These are phyloP conservation scores for Tricholoma saponaceum DNA, from an alignment of 768 basidiomycete species.

Conservation along the genomic window DNA sequence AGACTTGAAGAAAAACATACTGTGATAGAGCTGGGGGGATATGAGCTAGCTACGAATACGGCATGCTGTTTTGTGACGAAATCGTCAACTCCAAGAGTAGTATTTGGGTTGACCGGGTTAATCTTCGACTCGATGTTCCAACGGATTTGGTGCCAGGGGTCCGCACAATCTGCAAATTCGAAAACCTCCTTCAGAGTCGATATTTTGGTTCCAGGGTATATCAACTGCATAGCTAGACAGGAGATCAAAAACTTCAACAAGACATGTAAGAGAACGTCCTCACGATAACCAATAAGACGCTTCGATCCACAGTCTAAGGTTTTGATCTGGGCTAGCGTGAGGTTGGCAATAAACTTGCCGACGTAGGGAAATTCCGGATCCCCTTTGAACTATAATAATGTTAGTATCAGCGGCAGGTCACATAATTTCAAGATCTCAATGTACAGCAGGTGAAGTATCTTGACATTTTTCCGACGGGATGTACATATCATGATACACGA, in stretches of 20 bases:
- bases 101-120: conserved; percentile 47
- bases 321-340: conserved; percentile 75
- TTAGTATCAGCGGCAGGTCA: neutral
- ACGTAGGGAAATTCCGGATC: conserved; percentile 72
- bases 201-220: conserved; percentile 66
- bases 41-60: conserved; percentile 55
- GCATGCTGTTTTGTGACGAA: conserved; percentile 63
- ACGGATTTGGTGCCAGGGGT: conserved; percentile 52
- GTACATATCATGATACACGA: conserved; percentile 79
- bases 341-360: conserved; percentile 71
- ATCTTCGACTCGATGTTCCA: conserved; percentile 85
- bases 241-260: neutral
- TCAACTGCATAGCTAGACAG: conserved; percentile 39
- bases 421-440: conserved; percentile 10
- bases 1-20: conserved; percentile 30
- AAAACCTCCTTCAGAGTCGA: conserved; percentile 75
- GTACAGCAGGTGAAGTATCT: conserved; percentile 64
- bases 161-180: conserved; percentile 70
- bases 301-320: conserved; percentile 78
- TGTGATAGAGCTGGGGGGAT: conserved; percentile 54
- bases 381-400: conserved; percentile 35
- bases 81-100: conserved; percentile 49
- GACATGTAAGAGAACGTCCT: conserved; percentile 15
- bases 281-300: conserved; percentile 56
- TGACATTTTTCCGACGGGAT: conserved; percentile 61